phyloP scores from a whole-genome alignment of 2,329 filamentous ascomycete species.

The Trichoderma aggressivum region DNA sequence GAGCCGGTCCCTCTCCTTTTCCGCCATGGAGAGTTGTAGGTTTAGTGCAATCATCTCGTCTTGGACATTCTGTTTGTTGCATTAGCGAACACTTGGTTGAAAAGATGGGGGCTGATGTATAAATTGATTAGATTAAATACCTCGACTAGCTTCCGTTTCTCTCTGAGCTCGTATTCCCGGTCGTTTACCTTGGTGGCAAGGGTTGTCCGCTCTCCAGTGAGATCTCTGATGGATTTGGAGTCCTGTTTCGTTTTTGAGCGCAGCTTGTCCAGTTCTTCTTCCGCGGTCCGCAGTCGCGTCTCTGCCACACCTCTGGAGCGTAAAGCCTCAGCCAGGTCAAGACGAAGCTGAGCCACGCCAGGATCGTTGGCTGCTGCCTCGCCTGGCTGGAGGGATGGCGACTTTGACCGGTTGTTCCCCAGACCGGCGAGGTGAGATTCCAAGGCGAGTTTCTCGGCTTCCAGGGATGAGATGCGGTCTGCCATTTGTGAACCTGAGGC shows the following conservation, averaged over 20 bases:
- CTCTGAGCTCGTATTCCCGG: slow-evolving; percentile 77
- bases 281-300: slow-evolving; percentile 57
- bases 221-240: slow-evolving; percentile 54
- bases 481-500: slow-evolving; percentile 59
- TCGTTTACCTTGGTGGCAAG: slow-evolving; percentile 70
- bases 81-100: slow-evolving; percentile 17
- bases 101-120: background rate
- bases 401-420: slow-evolving; percentile 22
- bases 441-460: slow-evolving; percentile 52
- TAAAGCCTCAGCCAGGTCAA: slow-evolving; percentile 74
- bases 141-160: slow-evolving; percentile 79
- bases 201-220: slow-evolving; percentile 60
- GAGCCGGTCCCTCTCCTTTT: slow-evolving; percentile 69
- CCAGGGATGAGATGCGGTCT: slow-evolving; percentile 62
- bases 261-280: slow-evolving; percentile 62
- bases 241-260: slow-evolving; percentile 60
- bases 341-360: slow-evolving; percentile 50
- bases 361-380: slow-evolving; percentile 30
- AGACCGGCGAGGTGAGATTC: slow-evolving; percentile 30
- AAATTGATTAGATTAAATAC: slow-evolving; percentile 37
- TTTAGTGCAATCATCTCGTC: slow-evolving; percentile 89
- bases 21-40: slow-evolving; percentile 81
- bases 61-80: slow-evolving; percentile 64
- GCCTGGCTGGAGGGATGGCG: slow-evolving; percentile 19
- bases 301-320: slow-evolving; percentile 69